A percentile compares a stretch with the other conserved stretches of the same genome.
Evolutionary conservation across 768 basidiomycete genomes (phyloP).

Genomic region (Tylopilus balloui): DNA sequence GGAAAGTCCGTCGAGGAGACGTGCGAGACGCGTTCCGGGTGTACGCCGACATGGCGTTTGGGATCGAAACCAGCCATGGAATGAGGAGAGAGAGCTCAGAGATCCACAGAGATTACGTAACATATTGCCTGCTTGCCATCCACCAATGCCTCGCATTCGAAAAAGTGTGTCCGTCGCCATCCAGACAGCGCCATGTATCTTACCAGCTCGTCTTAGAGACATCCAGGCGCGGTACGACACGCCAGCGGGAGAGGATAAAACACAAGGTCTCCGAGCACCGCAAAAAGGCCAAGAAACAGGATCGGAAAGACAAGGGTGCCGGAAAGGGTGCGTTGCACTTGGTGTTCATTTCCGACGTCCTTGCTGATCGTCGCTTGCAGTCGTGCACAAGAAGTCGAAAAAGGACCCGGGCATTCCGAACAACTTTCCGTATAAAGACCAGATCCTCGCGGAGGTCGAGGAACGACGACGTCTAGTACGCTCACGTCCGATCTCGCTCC

Average conservation of each 20-base stretch:
- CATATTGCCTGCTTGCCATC: not conserved
- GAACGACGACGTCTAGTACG: slow-evolving; percentile 70
- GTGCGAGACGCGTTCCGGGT: slow-evolving; percentile 67
- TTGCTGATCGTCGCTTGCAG: slow-evolving; percentile 7
- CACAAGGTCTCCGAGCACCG: slow-evolving; percentile 72
- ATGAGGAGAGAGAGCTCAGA: not conserved
- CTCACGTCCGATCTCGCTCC: not conserved
- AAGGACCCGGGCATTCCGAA: slow-evolving; percentile 95
- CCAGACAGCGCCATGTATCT: not conserved
- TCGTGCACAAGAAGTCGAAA: slow-evolving; percentile 40
- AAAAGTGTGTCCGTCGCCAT: slow-evolving; percentile 43
- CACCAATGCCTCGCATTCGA: slow-evolving; percentile 58
- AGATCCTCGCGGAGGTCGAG: slow-evolving; percentile 86
- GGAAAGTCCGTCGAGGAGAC: slow-evolving; percentile 90
- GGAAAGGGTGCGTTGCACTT: slow-evolving; percentile 68
- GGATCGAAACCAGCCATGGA: slow-evolving; percentile 32
- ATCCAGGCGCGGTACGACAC: slow-evolving; percentile 71
- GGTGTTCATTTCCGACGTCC: not conserved
- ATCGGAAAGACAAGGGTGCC: slow-evolving; percentile 68
- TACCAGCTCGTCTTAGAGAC: slow-evolving; percentile 54
- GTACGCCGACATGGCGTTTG: slow-evolving; percentile 59
- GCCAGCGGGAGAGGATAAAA: slow-evolving; percentile 67
- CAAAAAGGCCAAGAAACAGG: slow-evolving; percentile 69
- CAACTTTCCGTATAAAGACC: slow-evolving; percentile 90
- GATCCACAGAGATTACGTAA: slow-evolving; percentile 17